Conservation (phyloP, 202 grass and related monocot species). For the Digitaria exilis region DNA sequence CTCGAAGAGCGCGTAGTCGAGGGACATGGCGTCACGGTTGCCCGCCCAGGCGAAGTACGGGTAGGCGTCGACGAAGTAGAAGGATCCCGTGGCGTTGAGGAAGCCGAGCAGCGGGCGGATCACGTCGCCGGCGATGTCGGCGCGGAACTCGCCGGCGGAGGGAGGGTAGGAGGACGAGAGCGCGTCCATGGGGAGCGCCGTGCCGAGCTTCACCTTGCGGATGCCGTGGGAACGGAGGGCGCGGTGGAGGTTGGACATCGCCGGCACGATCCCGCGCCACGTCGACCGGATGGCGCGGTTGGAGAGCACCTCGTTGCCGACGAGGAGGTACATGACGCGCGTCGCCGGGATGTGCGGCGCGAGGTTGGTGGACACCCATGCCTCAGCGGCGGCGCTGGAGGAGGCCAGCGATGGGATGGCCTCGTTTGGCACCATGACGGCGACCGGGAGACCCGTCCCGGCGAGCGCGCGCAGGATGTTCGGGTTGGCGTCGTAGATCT, state of each 20-base stretch:
- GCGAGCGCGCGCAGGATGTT: slow-evolving; percentile 57
- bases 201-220: slow-evolving; percentile 57
- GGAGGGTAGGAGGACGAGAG: slow-evolving; percentile 62
- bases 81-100: slow-evolving; percentile 45
- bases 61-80: slow-evolving; percentile 73
- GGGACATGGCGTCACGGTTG: slow-evolving; percentile 34
- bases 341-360: slow-evolving; percentile 31
- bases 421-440: slow-evolving; percentile 68
- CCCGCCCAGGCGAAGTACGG: slow-evolving; percentile 65
- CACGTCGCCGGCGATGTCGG: slow-evolving; percentile 58
- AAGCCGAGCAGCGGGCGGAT: slow-evolving; percentile 57
- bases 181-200: slow-evolving; percentile 70
- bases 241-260: slow-evolving; percentile 65
- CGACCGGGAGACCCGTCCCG: slow-evolving; percentile 48
- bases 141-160: slow-evolving; percentile 59
- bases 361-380: slow-evolving; percentile 55
- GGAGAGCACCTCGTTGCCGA: slow-evolving; percentile 79
- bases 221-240: slow-evolving; percentile 24
- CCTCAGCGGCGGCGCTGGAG: slow-evolving; percentile 32
- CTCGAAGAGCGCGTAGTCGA: slow-evolving; percentile 64
- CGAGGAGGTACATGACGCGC: slow-evolving; percentile 50
- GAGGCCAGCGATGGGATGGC: slow-evolving; percentile 44
- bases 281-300: slow-evolving; percentile 39
- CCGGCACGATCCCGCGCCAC: slow-evolving; percentile 57
- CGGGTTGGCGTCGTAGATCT: slow-evolving; percentile 73